These are phyloP conservation scores for Dipodascopsis uninucleata DNA, from an alignment of 805 yeast genomes.

Conservation along the genomic window DNA sequence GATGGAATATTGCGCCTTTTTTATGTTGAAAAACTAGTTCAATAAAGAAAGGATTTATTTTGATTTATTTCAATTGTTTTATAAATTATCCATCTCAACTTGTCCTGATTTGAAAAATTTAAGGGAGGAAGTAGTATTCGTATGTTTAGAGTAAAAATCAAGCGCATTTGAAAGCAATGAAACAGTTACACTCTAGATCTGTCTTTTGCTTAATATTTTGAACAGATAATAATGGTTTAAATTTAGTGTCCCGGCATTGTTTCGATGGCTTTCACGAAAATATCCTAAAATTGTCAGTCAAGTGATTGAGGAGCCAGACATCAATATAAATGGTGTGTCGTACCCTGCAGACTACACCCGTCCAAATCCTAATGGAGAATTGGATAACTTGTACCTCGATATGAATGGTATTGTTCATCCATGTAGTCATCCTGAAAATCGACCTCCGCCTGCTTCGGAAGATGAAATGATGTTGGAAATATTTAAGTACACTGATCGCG, in stretches of 20 bases:
- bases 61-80: too few species aligned
- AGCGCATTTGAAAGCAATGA: neutral
- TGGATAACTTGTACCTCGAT: conserved; percentile 88
- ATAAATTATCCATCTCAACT: too few species aligned
- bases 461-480: conserved; percentile 95
- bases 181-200: neutral
- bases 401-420: conserved; percentile 99
- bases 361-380: conserved; percentile 92
- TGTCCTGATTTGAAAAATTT: too few species aligned
- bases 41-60: too few species aligned
- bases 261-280: conserved; percentile 89
- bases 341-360: conserved; percentile 65
- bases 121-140: too few species aligned
- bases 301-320: conserved; percentile 67
- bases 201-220: conserved; percentile 2
- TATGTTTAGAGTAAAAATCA: too few species aligned
- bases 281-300: conserved; percentile 94
- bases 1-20: too few species aligned
- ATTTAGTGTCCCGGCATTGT: conserved; percentile 87
- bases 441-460: conserved; percentile 93
- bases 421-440: conserved; percentile 95
- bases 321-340: conserved; percentile 53
- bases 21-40: too few species aligned
- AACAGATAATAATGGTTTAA: conserved; percentile 4
- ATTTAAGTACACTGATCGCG: conserved; percentile 88